Evolutionary conservation across 352 stramenopile genomes (phyloP), one percentile per base, ranked within the genome.

Genomic region (Pythium pyrilobum): DNA sequence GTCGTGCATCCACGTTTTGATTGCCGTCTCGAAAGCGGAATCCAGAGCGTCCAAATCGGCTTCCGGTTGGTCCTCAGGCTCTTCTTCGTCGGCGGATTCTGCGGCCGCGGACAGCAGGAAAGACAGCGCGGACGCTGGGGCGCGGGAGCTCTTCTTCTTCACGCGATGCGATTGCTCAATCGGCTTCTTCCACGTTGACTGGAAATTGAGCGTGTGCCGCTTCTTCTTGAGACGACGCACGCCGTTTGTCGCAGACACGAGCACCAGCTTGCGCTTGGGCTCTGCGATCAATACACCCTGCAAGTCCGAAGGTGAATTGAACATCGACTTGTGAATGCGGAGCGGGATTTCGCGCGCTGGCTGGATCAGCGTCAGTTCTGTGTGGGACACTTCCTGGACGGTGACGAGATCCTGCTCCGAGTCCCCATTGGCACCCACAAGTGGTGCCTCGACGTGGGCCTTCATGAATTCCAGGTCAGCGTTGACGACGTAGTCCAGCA

Each of bases 311-410:
- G 80, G 80, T 42, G 81, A 85, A 54, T 89, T 91, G 40, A 92
- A 89, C 74, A 92, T 88, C 21, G 80, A 77, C 62, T 89, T 90
- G 65, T 92, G 82, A 45, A 92, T 90, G 11, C 78, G 76, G 24
- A 92, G 37, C n/a, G 80, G 77, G 42, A 92, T 87, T 10, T 86
- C 69, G 1, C 61, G 63, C 21, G 57, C 48, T 28, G 67, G 59
- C 8, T 62, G 23, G 28, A 72, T 64, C 0, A 55, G 21, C 2
- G 52, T 57, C 13, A 46, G 21, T 1, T 56, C 53, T 0, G 41
- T 53, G 25, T 59, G 48, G 2, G 43, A 56, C 10, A 67, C 41
- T n/a, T 56, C 60, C 36, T 64, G 60, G 3, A 67, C 55, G 0
- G n/a, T 44, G 3, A 52, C 24, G 5, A 6, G 29, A 6, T 29